Evolutionary conservation across 805 yeast genomes (phyloP).

Genomic region (Yamadazyma olivae): DNA sequence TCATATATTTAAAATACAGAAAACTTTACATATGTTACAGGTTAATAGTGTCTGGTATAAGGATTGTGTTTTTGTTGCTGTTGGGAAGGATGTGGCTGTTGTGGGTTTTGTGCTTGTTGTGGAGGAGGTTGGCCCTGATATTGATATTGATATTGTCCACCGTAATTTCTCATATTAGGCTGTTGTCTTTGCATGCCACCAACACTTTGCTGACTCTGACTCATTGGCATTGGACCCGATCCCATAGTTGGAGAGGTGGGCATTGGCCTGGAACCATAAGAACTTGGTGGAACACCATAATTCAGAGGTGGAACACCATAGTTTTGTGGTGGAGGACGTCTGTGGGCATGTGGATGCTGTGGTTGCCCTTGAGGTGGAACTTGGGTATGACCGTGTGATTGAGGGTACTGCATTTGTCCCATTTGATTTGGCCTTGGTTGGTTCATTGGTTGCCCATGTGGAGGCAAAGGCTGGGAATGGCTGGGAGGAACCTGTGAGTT

Average conservation of each 20-base stretch:
- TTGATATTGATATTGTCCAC: conserved; percentile 12
- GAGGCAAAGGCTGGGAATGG: neutral
- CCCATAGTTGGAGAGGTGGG: conserved; percentile 6
- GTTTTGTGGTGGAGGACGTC: conserved; percentile 11
- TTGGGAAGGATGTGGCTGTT: conserved; percentile 13
- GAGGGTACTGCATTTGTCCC: neutral
- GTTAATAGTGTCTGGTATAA: conserved; percentile 7
- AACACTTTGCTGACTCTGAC: conserved; percentile 1
- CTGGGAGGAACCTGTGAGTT: conserved; percentile 1
- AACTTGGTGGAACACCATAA: conserved; percentile 4
- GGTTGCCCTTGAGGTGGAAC: neutral
- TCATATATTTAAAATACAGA: neutral
- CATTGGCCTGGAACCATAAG: conserved; percentile 7
- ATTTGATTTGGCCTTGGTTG: too few relatives aligned
- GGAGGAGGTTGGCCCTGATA: conserved; percentile 12
- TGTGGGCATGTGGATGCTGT: conserved; percentile 1
- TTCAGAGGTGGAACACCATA: conserved; percentile 11
- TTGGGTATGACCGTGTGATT: neutral
- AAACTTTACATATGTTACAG: conserved; percentile 10
- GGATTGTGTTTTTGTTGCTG: conserved; percentile 12
- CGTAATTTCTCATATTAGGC: conserved; percentile 12
- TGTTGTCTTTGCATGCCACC: too few relatives aligned
- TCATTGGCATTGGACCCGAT: conserved; percentile 3
- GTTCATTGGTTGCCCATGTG: neutral
- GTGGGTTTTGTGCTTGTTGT: conserved; percentile 17